Conservation (phyloP, 257 asterid genomes). For the Plectranthus barbatus region DNA sequence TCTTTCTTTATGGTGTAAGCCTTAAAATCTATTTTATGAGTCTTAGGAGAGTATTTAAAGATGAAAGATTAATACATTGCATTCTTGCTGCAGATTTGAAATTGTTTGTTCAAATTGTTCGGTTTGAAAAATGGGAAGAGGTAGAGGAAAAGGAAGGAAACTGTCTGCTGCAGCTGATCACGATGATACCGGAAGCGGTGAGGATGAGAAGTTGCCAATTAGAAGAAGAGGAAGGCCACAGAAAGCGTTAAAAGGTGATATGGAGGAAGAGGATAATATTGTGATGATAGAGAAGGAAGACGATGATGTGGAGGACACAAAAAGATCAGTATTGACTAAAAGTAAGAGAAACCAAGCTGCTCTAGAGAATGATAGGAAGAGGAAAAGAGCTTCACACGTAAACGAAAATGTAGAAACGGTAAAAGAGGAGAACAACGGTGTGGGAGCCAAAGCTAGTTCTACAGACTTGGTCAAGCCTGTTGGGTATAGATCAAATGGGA, state of each 20-base stretch:
- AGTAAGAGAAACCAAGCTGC: constrained; percentile 33
- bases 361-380: constrained; percentile 51
- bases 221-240: constrained; percentile 77
- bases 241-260: constrained; percentile 43
- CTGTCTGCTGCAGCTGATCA: constrained; percentile 27
- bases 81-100: constrained; percentile 27
- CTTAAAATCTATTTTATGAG: background rate
- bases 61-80: background rate
- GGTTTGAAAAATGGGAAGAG: constrained; percentile 51
- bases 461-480: constrained; percentile 36
- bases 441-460: constrained; percentile 23
- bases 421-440: constrained; percentile 43
- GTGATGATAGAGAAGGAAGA: constrained; percentile 35
- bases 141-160: constrained; percentile 69
- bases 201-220: constrained; percentile 59
- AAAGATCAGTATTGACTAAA: constrained; percentile 26
- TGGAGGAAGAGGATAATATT: constrained; percentile 39
- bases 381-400: constrained; percentile 47
- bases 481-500: constrained; percentile 64
- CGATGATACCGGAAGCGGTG: constrained; percentile 57
- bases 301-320: constrained; percentile 29
- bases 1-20: background rate
- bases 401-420: constrained; percentile 38
- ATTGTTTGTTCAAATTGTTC: constrained; percentile 8
- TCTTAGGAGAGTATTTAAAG: background rate